A percentile compares a stretch with the other conserved stretches of the same genome.
phyloP scores from a whole-genome alignment of 2,329 filamentous ascomycete species.

The Colletotrichum sp. region DNA sequence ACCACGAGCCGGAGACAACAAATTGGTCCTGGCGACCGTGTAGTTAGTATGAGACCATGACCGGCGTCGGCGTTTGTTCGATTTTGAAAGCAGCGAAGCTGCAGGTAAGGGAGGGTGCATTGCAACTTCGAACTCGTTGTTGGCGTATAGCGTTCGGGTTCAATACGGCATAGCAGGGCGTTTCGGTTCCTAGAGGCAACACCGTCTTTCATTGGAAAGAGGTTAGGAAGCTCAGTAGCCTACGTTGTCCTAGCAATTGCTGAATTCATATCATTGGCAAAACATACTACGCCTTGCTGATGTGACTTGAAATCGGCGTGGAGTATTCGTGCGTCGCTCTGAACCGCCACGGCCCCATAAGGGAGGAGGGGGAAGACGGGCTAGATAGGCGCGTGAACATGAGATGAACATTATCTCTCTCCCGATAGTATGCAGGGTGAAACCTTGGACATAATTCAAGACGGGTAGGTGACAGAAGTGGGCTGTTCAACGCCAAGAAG shows the following conservation, averaged over 20 bases:
- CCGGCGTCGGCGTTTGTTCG: neutral
- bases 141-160: neutral
- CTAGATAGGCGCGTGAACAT: neutral
- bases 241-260: neutral
- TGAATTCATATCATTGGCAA: neutral
- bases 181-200: neutral
- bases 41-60: neutral
- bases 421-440: neutral
- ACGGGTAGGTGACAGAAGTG: neutral
- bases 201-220: neutral
- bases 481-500: neutral
- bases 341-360: neutral
- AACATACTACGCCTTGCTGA: neutral
- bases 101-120: neutral
- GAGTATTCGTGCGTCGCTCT: neutral
- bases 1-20: neutral
- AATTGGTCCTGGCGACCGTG: neutral
- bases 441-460: neutral
- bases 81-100: neutral
- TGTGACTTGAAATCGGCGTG: neutral
- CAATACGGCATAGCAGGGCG: constrained; percentile 17
- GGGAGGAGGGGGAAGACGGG: neutral
- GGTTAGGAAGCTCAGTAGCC: neutral
- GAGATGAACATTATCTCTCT: neutral
- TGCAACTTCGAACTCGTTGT: neutral